Base-by-base conservation (phyloP, 345 rosid genomes). In the Salix viminalis region DNA sequence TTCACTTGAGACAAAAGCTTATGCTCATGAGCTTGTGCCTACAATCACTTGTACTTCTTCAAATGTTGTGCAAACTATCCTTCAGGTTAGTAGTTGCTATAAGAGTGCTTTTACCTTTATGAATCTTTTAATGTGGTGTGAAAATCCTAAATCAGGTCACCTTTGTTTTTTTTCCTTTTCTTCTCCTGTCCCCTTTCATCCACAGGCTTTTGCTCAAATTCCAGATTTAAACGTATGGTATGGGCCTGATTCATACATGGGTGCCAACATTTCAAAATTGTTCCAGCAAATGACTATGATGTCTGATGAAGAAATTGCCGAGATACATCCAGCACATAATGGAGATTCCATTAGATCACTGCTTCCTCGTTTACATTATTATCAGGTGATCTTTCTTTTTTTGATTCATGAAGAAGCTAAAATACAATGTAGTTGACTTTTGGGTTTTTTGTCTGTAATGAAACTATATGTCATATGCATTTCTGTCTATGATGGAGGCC, bases 191-290 rank as follows among this genome's bases (percentile, higher is more conserved):
- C 26, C 26, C 34, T 44, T 73, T 65, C 39, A 13, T 52, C 54
- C n/a, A 61, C 86, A 93, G 99, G 97, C 97, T 50, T 94, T 89
- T 83, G 73, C 97, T 73, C 95, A 96, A 85, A 82, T 96, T 79
- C 90, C 97, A 21, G 92, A 91, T 76, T 79, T 96, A 26, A 88
- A 77, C 69, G 75, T 92, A 65, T 94, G 97, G 90, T 96, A 96
- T 37, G 99, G 99, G 75, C 99, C 99, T 24, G 99, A 96, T 82
- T 88, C 98, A 61, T 94, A 94, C 88, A 94, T 96, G 98, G 99
- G 99, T 81, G 99, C 98, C 39, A 94, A 96, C 84, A 90, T 96
- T 76, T 87, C 83, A 61, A 89, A 93, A 80, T 76, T 94, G 76
- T 93, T 96, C 82, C 90, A 85, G 85, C 97, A 92, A 82, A 96